These are phyloP conservation scores for Colletotrichum cuscutae DNA, from an alignment of 2,329 filamentous ascomycete genomes.

Conservation along the genomic window DNA sequence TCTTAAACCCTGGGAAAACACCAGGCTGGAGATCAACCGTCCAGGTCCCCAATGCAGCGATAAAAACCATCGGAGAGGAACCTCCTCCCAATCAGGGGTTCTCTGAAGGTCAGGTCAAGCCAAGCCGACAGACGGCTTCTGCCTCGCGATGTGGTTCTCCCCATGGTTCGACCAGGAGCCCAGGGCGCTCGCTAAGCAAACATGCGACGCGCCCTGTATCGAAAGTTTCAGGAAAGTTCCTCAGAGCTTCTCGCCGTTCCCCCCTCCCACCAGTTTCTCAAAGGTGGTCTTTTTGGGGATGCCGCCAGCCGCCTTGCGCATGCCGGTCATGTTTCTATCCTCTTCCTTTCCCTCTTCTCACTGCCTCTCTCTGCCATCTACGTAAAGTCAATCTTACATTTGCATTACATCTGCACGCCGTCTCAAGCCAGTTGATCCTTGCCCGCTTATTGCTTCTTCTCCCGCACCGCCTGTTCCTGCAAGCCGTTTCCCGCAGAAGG, in stretches of 20 bases:
- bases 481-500: background rate
- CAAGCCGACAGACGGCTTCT: constrained; percentile 1
- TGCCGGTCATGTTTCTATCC: constrained; percentile 5
- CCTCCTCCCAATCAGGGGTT: background rate
- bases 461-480: background rate
- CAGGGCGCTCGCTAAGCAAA: constrained; percentile 29
- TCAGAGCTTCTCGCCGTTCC: constrained; percentile 13
- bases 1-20: background rate
- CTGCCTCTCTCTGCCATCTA: background rate
- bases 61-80: background rate
- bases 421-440: constrained; percentile 26
- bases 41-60: background rate
- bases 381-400: constrained; percentile 12
- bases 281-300: background rate
- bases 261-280: background rate
- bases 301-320: constrained; percentile 18
- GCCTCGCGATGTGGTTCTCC: constrained; percentile 17
- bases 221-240: constrained; percentile 34
- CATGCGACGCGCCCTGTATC: constrained; percentile 45
- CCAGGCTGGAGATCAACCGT: constrained; percentile 4
- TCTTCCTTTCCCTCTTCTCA: background rate
- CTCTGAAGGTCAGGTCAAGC: background rate
- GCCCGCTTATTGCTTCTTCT: background rate
- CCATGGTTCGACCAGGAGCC: constrained; percentile 3
- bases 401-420: constrained; percentile 7